Conservation (phyloP, 345 rosid species). For the Pistacia integerrima region DNA sequence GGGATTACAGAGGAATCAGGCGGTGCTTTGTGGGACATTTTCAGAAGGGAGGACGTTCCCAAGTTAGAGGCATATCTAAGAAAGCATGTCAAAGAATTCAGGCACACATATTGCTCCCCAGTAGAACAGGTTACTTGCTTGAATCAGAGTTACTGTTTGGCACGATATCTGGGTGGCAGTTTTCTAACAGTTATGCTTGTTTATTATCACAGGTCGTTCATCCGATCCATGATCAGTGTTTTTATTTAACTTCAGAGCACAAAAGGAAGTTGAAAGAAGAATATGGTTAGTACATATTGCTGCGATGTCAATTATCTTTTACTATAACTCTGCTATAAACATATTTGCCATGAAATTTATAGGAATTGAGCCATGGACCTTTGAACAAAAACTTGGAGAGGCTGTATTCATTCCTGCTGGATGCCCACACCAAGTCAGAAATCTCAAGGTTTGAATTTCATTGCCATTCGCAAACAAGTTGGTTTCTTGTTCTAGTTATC, state of each 20-base stretch:
- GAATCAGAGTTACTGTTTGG: not conserved
- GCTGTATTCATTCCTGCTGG: constrained; percentile 97
- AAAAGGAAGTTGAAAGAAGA: constrained; percentile 76
- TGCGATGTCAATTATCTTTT: not conserved
- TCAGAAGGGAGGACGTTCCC: constrained; percentile 85
- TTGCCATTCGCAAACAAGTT: not conserved
- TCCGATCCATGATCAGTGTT: constrained; percentile 85
- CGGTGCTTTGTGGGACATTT: constrained; percentile 95
- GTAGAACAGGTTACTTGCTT: constrained; percentile 53
- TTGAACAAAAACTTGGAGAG: constrained; percentile 80
- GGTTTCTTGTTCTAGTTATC: not conserved
- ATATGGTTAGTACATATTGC: constrained; percentile 49
- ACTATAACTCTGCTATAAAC: not conserved
- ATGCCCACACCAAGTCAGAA: constrained; percentile 98
- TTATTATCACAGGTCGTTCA: constrained; percentile 57
- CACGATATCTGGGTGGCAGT: not conserved
- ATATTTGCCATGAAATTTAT: constrained; percentile 7
- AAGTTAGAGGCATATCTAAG: constrained; percentile 69
- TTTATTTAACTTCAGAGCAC: constrained; percentile 69
- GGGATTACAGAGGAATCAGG: constrained; percentile 26
- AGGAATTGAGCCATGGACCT: constrained; percentile 96
- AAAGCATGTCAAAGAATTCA: constrained; percentile 67
- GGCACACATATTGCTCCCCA: constrained; percentile 70
- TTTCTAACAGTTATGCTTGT: constrained; percentile 11
- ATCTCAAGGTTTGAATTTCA: constrained; percentile 61